Percentiles rank a stretch among this genome's conserved stretches.
These are phyloP conservation scores for Lithocarpus polystachyus DNA, from an alignment of 306 rosid genomes.

Conservation along the genomic window DNA sequence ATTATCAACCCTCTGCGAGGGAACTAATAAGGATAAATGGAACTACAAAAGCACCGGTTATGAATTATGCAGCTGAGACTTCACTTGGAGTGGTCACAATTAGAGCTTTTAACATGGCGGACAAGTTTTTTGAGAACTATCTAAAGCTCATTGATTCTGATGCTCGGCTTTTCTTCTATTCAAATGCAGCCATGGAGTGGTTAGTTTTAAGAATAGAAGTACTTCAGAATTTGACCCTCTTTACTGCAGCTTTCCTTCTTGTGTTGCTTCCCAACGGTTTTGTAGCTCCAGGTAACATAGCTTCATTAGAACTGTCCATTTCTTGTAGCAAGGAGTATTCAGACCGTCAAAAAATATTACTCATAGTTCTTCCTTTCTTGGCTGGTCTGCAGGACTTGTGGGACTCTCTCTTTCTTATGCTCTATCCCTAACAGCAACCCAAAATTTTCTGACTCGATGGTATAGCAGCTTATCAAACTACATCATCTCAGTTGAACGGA, in stretches of 20 bases:
- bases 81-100: conserved; percentile 75
- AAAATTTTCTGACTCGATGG: conserved; percentile 46
- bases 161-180: conserved; percentile 63
- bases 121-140: conserved; percentile 52
- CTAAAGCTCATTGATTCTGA: conserved; percentile 65
- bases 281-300: conserved; percentile 47
- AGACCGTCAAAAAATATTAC: background rate
- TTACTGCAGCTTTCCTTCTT: conserved; percentile 59
- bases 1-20: conserved; percentile 77
- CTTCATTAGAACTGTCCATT: background rate
- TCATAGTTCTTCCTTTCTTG: background rate
- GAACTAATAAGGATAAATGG: conserved; percentile 83
- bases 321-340: background rate
- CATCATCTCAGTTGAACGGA: conserved; percentile 72
- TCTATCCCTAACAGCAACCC: conserved; percentile 37
- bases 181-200: conserved; percentile 69
- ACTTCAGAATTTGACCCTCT: conserved; percentile 66
- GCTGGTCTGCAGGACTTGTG: conserved; percentile 55
- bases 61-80: conserved; percentile 80
- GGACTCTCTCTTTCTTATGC: conserved; percentile 83
- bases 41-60: conserved; percentile 86
- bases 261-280: conserved; percentile 57
- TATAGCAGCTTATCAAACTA: conserved; percentile 55
- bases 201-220: conserved; percentile 58
- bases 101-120: conserved; percentile 62